Evolutionary conservation across 257 asterid species (phyloP).

Genomic region (Gentiana macrophylla): DNA sequence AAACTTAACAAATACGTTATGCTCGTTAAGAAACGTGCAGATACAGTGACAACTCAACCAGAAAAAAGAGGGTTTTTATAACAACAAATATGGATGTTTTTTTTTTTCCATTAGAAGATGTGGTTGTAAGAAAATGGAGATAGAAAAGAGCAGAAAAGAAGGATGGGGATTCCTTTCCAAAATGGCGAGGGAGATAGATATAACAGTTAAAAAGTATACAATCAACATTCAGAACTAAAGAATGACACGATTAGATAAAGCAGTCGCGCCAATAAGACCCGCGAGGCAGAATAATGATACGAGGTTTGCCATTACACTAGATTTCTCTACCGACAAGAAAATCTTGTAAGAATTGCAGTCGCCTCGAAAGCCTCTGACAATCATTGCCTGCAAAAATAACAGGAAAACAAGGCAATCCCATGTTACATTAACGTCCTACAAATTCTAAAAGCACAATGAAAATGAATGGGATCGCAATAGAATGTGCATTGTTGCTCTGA

Average conservation of each 20-base stretch:
- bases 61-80: neutral
- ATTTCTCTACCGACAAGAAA: constrained; percentile 57
- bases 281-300: constrained; percentile 56
- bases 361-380: constrained; percentile 89
- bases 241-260: constrained; percentile 29
- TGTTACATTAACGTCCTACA: neutral
- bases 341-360: constrained; percentile 57
- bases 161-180: neutral
- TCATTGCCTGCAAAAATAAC: constrained; percentile 75
- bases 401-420: neutral
- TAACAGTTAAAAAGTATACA: neutral
- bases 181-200: neutral
- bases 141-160: neutral
- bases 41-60: neutral
- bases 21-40: neutral
- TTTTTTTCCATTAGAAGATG: neutral
- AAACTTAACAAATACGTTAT: neutral
- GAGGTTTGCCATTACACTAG: constrained; percentile 39
- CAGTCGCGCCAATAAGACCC: constrained; percentile 52
- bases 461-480: neutral
- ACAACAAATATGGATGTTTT: neutral
- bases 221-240: constrained; percentile 15
- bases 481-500: neutral
- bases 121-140: neutral
- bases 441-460: neutral